Conservation (phyloP, 2,329 filamentous ascomycete species). For the Curvularia eragrostidis region DNA sequence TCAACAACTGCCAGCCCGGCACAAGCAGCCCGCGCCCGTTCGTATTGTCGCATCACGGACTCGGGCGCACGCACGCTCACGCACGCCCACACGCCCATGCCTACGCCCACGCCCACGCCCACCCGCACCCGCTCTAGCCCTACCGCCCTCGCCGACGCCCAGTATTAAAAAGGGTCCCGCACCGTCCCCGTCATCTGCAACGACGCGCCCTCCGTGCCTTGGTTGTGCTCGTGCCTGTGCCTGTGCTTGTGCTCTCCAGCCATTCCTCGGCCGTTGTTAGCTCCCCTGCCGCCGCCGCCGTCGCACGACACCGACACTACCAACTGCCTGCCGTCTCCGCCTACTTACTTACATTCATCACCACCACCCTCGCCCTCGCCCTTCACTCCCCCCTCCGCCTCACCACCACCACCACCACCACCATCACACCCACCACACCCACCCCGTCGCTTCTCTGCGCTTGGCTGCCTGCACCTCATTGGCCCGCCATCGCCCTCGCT, state of each 20-base stretch:
- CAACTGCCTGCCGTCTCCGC: neutral
- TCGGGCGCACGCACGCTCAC: neutral
- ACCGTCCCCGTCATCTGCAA: conserved; percentile 6
- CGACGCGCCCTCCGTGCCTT: too few relatives aligned
- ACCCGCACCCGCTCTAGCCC: conserved; percentile 19
- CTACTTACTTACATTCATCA: neutral
- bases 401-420: neutral
- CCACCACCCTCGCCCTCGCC: neutral
- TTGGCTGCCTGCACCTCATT: conserved; percentile 1
- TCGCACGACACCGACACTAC: conserved; percentile 1
- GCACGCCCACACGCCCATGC: neutral
- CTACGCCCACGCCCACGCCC: conserved; percentile 2
- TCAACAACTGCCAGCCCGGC: neutral
- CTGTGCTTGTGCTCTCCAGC: neutral
- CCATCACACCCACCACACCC: neutral
- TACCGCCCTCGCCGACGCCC: conserved; percentile 17
- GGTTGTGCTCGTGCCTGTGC: neutral
- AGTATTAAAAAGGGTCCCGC: conserved; percentile 32
- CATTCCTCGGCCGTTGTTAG: conserved; percentile 1
- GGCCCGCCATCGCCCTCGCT: neutral
- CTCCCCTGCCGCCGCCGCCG: conserved; percentile 4
- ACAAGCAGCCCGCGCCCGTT: neutral
- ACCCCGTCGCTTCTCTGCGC: conserved; percentile 21
- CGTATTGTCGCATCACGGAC: neutral
- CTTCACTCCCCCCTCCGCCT: neutral